phyloP scores from a whole-genome alignment of 2,329 filamentous ascomycete species.

The Pyricularia pennisetigena region DNA sequence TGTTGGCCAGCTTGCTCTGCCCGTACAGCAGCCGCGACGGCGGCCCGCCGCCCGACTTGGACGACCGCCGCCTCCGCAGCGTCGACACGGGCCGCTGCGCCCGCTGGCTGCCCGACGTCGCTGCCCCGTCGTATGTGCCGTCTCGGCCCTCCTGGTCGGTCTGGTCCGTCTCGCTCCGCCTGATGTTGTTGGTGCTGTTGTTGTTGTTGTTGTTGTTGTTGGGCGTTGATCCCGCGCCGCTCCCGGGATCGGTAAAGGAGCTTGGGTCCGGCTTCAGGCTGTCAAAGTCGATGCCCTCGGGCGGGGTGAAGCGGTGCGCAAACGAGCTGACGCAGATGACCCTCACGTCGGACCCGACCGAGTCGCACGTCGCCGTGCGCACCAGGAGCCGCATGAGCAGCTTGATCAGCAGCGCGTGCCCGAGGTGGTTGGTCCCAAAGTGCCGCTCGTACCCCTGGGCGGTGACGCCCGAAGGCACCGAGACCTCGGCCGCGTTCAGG shows the following conservation, averaged over 20 bases:
- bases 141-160: not conserved
- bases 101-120: not conserved
- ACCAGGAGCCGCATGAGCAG: constrained; percentile 18
- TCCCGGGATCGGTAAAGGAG: not conserved
- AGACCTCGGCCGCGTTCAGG: constrained; percentile 35
- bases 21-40: constrained; percentile 17
- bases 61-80: not conserved
- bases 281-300: constrained; percentile 15
- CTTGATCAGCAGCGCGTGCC: constrained; percentile 29
- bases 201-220: too few relatives aligned
- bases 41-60: not conserved
- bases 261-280: constrained; percentile 8
- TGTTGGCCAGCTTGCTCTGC: constrained; percentile 25
- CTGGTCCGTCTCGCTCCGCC: not conserved
- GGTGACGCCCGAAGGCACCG: constrained; percentile 26
- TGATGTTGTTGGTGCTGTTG: too few relatives aligned
- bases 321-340: constrained; percentile 15
- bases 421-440: constrained; percentile 35
- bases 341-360: constrained; percentile 14
- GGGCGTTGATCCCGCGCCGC: not conserved
- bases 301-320: constrained; percentile 13
- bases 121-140: not conserved
- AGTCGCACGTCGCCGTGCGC: constrained; percentile 12
- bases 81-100: not conserved
- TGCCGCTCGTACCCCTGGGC: constrained; percentile 34